These are phyloP conservation scores for Tolypocladium album DNA, from an alignment of 2,329 filamentous ascomycete species.

Conservation along the genomic window DNA sequence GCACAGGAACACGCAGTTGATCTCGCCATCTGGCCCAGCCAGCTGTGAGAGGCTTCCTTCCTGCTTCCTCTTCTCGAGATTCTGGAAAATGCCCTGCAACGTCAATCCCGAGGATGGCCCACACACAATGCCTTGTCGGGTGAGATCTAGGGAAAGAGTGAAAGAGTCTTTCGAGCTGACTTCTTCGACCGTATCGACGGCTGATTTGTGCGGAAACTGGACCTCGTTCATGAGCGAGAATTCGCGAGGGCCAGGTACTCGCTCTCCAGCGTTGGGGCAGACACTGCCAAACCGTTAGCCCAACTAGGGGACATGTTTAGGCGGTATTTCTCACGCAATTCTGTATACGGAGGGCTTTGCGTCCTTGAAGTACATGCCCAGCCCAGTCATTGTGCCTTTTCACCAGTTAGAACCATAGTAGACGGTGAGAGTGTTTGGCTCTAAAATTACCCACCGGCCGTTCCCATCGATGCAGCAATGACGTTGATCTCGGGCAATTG, in stretches of 20 bases:
- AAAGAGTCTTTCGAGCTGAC: conserved; percentile 44
- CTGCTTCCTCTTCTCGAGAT: conserved; percentile 34
- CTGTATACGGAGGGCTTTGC: conserved; percentile 35
- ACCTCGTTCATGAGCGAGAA: conserved; percentile 38
- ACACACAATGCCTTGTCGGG: conserved; percentile 46
- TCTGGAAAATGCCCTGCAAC: conserved; percentile 38
- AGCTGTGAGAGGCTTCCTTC: conserved; percentile 33
- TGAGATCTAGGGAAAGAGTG: conserved; percentile 40
- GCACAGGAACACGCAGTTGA: conserved; percentile 48
- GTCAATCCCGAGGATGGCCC: conserved; percentile 52
- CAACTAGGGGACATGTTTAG: not conserved
- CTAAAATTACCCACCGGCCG: too few species aligned
- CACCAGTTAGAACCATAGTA: not conserved
- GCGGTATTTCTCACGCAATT: conserved; percentile 14
- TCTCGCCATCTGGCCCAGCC: conserved; percentile 31
- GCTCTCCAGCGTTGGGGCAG: conserved; percentile 45
- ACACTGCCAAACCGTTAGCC: conserved; percentile 27
- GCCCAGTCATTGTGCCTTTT: conserved; percentile 34
- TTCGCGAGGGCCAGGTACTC: conserved; percentile 46
- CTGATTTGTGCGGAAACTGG: conserved; percentile 44
- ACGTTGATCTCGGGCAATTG: conserved; percentile 46
- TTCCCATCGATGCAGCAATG: conserved; percentile 45
- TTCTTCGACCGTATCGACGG: conserved; percentile 44
- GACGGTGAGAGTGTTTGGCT: too few species aligned
- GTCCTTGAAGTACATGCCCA: conserved; percentile 39